Percentiles rank a stretch among this genome's conserved stretches.
Conservation (phyloP, 495 filamentous ascomycete genomes). For the Usnea hakonensis region DNA sequence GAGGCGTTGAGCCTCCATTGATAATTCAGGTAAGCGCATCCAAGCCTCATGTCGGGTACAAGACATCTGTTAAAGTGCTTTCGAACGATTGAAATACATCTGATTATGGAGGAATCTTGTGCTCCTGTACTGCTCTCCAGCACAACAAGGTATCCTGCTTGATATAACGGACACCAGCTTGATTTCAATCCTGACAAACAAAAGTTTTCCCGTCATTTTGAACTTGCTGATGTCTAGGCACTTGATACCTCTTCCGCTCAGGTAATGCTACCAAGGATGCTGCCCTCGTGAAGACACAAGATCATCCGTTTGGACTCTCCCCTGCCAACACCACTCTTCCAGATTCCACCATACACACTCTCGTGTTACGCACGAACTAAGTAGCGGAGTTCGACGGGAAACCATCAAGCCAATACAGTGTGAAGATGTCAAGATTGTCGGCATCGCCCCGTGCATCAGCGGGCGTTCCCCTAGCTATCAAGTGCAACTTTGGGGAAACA, state of each 20-base stretch:
- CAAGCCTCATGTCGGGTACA: not conserved
- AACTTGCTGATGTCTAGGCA: too few species aligned
- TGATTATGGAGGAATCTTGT: not conserved
- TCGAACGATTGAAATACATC: not conserved
- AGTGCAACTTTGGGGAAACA: not conserved
- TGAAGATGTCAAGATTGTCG: not conserved
- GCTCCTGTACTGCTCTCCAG: not conserved
- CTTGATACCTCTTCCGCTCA: too few species aligned
- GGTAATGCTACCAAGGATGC: too few species aligned
- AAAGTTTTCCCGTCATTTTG: too few species aligned
- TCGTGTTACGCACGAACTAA: not conserved
- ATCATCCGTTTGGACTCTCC: too few species aligned
- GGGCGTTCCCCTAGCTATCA: not conserved
- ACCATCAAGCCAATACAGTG: not conserved
- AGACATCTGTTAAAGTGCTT: not conserved
- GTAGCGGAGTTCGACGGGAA: not conserved
- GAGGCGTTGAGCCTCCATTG: too few species aligned
- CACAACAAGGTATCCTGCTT: not conserved
- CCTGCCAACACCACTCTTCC: too few species aligned
- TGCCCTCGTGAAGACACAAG: too few species aligned
- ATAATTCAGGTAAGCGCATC: too few species aligned
- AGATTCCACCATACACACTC: too few species aligned
- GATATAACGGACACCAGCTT: not conserved
- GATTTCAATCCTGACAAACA: too few species aligned
- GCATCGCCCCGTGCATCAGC: not conserved